Evolutionary conservation across 2,329 filamentous ascomycete species (phyloP).

Genomic region (Fusarium sp.): DNA sequence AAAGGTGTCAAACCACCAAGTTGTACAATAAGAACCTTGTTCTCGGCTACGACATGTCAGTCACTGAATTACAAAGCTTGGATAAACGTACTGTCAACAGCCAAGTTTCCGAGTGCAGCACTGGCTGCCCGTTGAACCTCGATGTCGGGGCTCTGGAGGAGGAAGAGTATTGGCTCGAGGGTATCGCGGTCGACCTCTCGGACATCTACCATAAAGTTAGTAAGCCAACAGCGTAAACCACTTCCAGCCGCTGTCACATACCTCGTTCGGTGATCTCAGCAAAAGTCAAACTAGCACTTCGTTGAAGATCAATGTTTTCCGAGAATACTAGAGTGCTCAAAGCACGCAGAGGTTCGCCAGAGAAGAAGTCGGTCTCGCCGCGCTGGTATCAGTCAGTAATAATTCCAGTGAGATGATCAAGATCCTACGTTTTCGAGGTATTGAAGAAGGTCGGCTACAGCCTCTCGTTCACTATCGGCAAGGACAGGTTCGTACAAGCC

Average conservation of each 20-base stretch:
- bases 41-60: constrained; percentile 79
- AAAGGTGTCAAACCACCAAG: constrained; percentile 90
- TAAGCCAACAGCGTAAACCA: neutral
- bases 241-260: constrained; percentile 58
- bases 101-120: constrained; percentile 93
- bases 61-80: constrained; percentile 6
- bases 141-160: constrained; percentile 94
- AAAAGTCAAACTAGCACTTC: constrained; percentile 97
- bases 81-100: constrained; percentile 85
- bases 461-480: constrained; percentile 95
- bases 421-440: constrained; percentile 92
- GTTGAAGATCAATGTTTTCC: constrained; percentile 97
- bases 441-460: constrained; percentile 92
- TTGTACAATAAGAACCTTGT: constrained; percentile 96
- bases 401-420: neutral
- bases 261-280: constrained; percentile 99
- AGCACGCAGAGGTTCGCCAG: constrained; percentile 91
- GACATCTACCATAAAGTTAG: constrained; percentile 75
- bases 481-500: constrained; percentile 87
- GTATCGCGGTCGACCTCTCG: constrained; percentile 95
- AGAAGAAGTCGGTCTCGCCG: constrained; percentile 98
- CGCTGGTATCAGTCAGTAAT: constrained; percentile 70
- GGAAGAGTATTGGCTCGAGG: constrained; percentile 93
- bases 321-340: constrained; percentile 97
- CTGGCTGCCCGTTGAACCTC: constrained; percentile 97